Evolutionary conservation across 2,329 filamentous ascomycete genomes (phyloP).

Genomic region (Colletotrichum horii): DNA sequence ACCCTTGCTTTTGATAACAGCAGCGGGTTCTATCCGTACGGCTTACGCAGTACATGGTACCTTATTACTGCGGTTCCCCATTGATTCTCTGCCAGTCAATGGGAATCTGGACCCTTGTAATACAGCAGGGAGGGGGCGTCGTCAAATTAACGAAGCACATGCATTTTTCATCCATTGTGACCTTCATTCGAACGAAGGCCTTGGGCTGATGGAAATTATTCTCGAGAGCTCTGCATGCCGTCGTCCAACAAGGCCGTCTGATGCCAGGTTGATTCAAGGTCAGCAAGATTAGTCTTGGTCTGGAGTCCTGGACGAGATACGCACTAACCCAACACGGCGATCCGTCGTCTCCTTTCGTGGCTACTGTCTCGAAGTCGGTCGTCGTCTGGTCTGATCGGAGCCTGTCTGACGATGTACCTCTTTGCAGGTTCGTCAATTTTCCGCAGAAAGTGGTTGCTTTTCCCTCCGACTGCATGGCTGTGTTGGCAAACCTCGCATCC

Average conservation of each 20-base stretch:
- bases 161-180: background rate
- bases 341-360: background rate
- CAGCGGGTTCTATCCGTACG: background rate
- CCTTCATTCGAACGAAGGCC: background rate
- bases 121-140: background rate
- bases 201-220: background rate
- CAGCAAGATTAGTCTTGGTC: background rate
- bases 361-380: background rate
- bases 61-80: no score
- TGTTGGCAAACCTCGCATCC: background rate
- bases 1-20: background rate
- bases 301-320: background rate
- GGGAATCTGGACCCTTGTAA: background rate
- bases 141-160: background rate
- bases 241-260: background rate
- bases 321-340: background rate
- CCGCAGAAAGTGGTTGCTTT: background rate
- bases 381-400: conserved; percentile 2
- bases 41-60: no score
- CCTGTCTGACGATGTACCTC: background rate
- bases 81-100: background rate
- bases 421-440: background rate
- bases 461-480: background rate
- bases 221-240: background rate
- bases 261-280: background rate